phyloP scores from a whole-genome alignment of 2,329 filamentous ascomycete genomes.

The Alternaria tenuissima region DNA sequence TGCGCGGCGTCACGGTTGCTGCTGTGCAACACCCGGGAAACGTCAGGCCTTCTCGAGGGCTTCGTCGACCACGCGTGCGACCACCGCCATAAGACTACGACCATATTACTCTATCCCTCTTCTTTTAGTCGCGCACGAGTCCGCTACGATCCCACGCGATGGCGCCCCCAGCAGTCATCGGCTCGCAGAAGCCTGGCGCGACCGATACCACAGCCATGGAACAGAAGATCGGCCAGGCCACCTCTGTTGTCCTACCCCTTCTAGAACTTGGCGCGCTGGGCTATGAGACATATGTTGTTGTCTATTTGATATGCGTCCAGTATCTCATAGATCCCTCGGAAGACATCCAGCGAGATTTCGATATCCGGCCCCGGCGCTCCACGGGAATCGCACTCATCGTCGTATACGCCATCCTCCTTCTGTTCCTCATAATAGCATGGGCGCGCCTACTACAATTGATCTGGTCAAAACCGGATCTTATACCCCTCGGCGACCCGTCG shows the following conservation, averaged over 20 bases:
- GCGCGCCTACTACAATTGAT: slow-evolving; percentile 74
- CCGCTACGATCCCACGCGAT: slow-evolving; percentile 15
- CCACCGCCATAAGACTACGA: not conserved
- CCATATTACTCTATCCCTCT: not conserved
- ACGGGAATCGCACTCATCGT: slow-evolving; percentile 74
- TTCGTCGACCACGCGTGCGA: slow-evolving; percentile 10
- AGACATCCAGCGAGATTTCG: slow-evolving; percentile 26
- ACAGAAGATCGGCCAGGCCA: slow-evolving; percentile 61
- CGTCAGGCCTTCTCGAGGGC: slow-evolving; percentile 10
- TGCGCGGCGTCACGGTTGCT: slow-evolving; percentile 7
- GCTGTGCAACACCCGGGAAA: slow-evolving; percentile 5
- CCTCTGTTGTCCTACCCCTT: slow-evolving; percentile 73
- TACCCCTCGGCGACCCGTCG: slow-evolving; percentile 65
- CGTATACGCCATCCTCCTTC: slow-evolving; percentile 75
- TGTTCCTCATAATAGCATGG: slow-evolving; percentile 73
- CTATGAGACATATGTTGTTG: slow-evolving; percentile 76
- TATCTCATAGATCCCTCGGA: slow-evolving; percentile 68
- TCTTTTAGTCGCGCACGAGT: not conserved
- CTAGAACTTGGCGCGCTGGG: slow-evolving; percentile 71
- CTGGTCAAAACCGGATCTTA: slow-evolving; percentile 74
- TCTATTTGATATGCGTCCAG: slow-evolving; percentile 68
- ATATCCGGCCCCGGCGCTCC: slow-evolving; percentile 55
- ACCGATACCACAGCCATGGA: slow-evolving; percentile 34
- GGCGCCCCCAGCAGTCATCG: slow-evolving; percentile 29
- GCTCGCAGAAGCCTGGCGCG: slow-evolving; percentile 34